Base-by-base conservation (phyloP, 2,329 filamentous ascomycete species). In the Colletotrichum tabaci region DNA sequence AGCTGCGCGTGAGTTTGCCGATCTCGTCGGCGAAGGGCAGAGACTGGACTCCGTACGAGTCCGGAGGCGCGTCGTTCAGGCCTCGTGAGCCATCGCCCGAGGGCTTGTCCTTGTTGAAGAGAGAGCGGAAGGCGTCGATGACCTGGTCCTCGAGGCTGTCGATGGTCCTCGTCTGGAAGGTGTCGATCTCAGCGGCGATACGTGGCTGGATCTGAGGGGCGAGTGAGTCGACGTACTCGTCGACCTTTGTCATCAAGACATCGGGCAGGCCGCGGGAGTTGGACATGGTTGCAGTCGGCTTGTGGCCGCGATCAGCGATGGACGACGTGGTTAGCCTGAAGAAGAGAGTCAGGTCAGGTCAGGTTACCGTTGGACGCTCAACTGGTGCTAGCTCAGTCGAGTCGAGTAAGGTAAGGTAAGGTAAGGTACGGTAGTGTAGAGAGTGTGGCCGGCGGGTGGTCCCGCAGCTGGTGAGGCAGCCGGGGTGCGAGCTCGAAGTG, bases 11-110 rank as follows among this genome's bases (percentile, higher is more conserved):
- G 62, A 86, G 75, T 66, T 76, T 78, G 21, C 82, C 80, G 66
- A 86, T 82, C 77, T 86, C 84, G 69, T 85, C 80, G 56, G 84
- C 84, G n/a, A 86, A 86, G 7, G 84, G 84, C 55, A 85, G 73
- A 2, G 82, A 83, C 74, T 80, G 79, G 62, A 76, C 73, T 49
- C 84, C 84, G 69, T 85, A 85, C 9, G 82, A 63, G 57, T 85
- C 82, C 0, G 84, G 84, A 4, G 81, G 77, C 1, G 77, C 72
- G 10, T 82, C 76, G 66, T 80, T 75, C 10, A 85, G 75, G 61
- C 68, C 74, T 2, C 80, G 65, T 0, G 77, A 75, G 30, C 65
- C 65, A 7, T 73, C 66, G 3, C 69, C 44, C 35, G 74, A 72
- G 55, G 69, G 53, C 16, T 75, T 71, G 35, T 83, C 78, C 52